A percentile compares a stretch with the other conserved stretches of the same genome.
These are phyloP conservation scores for Cryptosporidium sp. DNA, from an alignment of 169 alveolate genomes.

Conservation along the genomic window DNA sequence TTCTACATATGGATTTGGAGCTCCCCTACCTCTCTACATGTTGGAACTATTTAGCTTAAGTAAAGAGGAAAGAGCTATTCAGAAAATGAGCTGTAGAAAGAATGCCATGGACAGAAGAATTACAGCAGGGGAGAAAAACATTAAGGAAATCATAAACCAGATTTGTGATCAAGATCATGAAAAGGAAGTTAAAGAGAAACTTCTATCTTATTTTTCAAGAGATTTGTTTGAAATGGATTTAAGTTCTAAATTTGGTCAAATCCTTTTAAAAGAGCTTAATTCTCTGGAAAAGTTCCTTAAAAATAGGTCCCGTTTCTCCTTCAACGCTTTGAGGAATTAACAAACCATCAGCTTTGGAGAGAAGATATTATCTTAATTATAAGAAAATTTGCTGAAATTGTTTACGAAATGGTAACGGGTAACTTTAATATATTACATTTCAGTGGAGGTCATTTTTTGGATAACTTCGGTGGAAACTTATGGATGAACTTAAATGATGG, in stretches of 20 bases:
- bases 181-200: conserved; percentile 78
- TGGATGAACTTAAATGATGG: conserved; percentile 88
- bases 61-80: conserved; percentile 85
- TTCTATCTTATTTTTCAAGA: conserved; percentile 81
- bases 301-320: conserved; percentile 25
- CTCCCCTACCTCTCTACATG: conserved; percentile 84
- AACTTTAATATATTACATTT: conserved; percentile 87
- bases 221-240: conserved; percentile 84
- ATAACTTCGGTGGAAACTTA: conserved; percentile 86
- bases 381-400: conserved; percentile 85
- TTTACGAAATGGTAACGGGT: conserved; percentile 88
- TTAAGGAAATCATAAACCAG: too few species aligned
- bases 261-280: conserved; percentile 83
- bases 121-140: conserved; percentile 76
- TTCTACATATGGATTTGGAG: conserved; percentile 81
- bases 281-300: too few species aligned
- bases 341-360: conserved; percentile 9
- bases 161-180: conserved; percentile 77
- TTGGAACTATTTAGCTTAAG: conserved; percentile 86
- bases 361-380: conserved; percentile 86
- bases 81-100: conserved; percentile 82
- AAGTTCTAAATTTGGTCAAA: conserved; percentile 84
- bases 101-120: conserved; percentile 86
- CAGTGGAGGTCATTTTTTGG: conserved; percentile 84
- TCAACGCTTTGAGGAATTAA: too few species aligned